Base-by-base conservation (phyloP, 208 protist genomes). In the Vickermania spadyakhi region DNA sequence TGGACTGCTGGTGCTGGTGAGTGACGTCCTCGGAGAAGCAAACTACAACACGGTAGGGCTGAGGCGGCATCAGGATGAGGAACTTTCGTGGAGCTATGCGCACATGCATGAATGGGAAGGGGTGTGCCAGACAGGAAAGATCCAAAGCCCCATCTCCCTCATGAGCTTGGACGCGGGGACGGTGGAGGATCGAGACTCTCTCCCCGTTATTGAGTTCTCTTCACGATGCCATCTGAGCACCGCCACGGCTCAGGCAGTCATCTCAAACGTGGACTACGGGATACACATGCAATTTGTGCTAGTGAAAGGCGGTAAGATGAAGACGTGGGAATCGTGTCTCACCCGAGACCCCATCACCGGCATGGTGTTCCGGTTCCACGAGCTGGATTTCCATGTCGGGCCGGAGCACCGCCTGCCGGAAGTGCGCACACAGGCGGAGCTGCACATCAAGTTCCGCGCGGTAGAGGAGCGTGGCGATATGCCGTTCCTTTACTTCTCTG, bases 71-170 rank as follows among this genome's bases (percentile, higher is more conserved):
- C 54, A 58, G 14, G 30, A 59, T 3, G 31, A 60, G 26, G 63
- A 68, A 3, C 22, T 26, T 11, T 0, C 53, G 22, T 68, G 79
- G 72, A 60, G 71, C 61, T 92, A 84, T 62, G 51, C 59, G 3
- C 71, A 84, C 64, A 60, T 84, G 18, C 59, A 57, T 26, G 45
- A 67, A 1, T 88, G 80, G 76, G 77, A 77, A 5, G 2, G 51
- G 63, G 11, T 76, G 59, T 88, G 82, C 66, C 62, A 61, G 18
- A 72, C 52, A 18, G 77, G 82, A n/a, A 67, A 56, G 42, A 68
- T 69, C 26, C 82, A 89, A 56, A 89, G 81, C 53, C 86, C 81
- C 51, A 79, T 89, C 56, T 88, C 79, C 41, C 88, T 89, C 57
- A 56, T 68, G 0, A 77, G 85, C 23, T 60, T 89, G 18, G 66